Conservation (phyloP, 768 basidiomycete genomes). For the Rossbeevera mucosa region DNA sequence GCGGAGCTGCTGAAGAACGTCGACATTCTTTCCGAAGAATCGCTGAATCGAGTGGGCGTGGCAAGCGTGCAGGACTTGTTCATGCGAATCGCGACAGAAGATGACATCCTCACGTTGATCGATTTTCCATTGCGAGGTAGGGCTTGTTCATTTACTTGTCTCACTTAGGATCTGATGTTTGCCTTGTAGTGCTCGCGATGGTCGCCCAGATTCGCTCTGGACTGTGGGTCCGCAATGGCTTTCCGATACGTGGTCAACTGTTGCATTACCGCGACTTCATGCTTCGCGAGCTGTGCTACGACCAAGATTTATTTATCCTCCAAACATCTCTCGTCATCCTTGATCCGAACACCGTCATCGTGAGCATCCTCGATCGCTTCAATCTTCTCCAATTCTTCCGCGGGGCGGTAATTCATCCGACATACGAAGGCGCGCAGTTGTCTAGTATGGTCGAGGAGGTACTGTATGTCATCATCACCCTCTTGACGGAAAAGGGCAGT, state of each 20-base stretch:
- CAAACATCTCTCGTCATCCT: slow-evolving; percentile 80
- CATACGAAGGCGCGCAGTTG: slow-evolving; percentile 67
- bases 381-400: slow-evolving; percentile 77
- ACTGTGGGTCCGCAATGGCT: slow-evolving; percentile 96
- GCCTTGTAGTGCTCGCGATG: slow-evolving; percentile 70
- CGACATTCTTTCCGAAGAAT: slow-evolving; percentile 55
- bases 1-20: slow-evolving; percentile 87
- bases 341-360: slow-evolving; percentile 73
- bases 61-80: slow-evolving; percentile 58
- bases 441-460: slow-evolving; percentile 90
- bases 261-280: slow-evolving; percentile 95
- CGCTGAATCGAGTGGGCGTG: slow-evolving; percentile 48
- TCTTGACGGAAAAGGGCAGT: slow-evolving; percentile 77
- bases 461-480: slow-evolving; percentile 79
- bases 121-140: slow-evolving; percentile 88
- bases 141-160: slow-evolving; percentile 19
- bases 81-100: slow-evolving; percentile 56
- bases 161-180: not conserved
- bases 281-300: slow-evolving; percentile 93
- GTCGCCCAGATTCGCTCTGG: slow-evolving; percentile 93
- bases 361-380: slow-evolving; percentile 88
- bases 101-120: slow-evolving; percentile 67
- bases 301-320: slow-evolving; percentile 89
- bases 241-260: slow-evolving; percentile 90
- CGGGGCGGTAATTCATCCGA: slow-evolving; percentile 47